phyloP scores from a whole-genome alignment of 331 rosid genomes.

The Cydonia oblonga region DNA sequence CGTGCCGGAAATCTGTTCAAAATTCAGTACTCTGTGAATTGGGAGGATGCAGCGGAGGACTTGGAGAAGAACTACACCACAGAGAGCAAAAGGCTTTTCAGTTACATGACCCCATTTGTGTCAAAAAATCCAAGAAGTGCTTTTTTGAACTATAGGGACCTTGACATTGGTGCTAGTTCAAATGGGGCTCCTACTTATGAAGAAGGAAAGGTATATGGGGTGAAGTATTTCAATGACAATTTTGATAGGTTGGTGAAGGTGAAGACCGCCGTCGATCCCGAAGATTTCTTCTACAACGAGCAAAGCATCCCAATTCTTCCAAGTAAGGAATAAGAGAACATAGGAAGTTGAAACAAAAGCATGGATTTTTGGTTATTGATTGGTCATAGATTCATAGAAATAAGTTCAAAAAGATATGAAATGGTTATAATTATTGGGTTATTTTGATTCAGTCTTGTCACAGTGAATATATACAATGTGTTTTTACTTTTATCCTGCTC shows the following conservation, averaged over 20 bases:
- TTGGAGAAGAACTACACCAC: slow-evolving; percentile 5
- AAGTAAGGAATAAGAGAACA: slow-evolving; percentile 20
- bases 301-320: slow-evolving; percentile 34
- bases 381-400: neutral
- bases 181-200: slow-evolving; percentile 13
- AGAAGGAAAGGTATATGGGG: slow-evolving; percentile 30
- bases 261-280: slow-evolving; percentile 37
- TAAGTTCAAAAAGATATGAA: neutral
- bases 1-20: slow-evolving; percentile 54
- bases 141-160: slow-evolving; percentile 38
- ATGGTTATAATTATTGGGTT: neutral
- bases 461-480: neutral
- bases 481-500: neutral
- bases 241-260: slow-evolving; percentile 36
- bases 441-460: neutral
- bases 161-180: slow-evolving; percentile 31
- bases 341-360: neutral
- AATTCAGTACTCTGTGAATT: slow-evolving; percentile 58
- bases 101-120: slow-evolving; percentile 38
- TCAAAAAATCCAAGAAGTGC: slow-evolving; percentile 46
- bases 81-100: slow-evolving; percentile 21
- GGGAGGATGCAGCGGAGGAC: slow-evolving; percentile 32
- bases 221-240: slow-evolving; percentile 30
- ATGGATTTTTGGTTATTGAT: neutral
- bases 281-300: slow-evolving; percentile 36